These are phyloP conservation scores for Dactylellina cionopaga DNA, from an alignment of 2,329 filamentous ascomycete species.

Conservation along the genomic window DNA sequence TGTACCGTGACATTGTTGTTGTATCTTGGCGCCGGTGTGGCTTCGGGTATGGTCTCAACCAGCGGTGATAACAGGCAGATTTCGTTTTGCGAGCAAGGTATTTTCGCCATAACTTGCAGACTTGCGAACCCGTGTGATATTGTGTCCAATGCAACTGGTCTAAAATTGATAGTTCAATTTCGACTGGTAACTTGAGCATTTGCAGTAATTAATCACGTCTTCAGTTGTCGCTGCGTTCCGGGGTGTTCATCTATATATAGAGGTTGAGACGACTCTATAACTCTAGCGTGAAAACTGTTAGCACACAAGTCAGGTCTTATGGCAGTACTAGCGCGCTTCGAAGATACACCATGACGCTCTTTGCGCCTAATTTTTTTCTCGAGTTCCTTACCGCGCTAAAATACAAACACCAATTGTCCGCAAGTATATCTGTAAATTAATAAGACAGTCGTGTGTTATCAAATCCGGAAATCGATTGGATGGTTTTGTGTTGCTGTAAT, in stretches of 20 bases:
- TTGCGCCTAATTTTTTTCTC: too few species aligned
- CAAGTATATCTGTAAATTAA: too few species aligned
- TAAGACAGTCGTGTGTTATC: too few species aligned
- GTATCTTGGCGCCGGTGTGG: conserved; percentile 8
- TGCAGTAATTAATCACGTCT: background rate
- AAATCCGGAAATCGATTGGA: too few species aligned
- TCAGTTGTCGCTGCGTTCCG: background rate
- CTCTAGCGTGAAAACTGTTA: too few species aligned
- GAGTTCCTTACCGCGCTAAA: too few species aligned
- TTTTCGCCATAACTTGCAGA: conserved; percentile 35
- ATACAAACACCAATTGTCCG: too few species aligned
- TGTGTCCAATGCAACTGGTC: conserved; percentile 44
- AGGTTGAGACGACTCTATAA: too few species aligned
- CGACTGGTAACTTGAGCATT: conserved; percentile 15
- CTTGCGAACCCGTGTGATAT: conserved; percentile 36
- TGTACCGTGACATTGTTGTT: background rate
- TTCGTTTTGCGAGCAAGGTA: conserved; percentile 31
- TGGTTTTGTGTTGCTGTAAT: conserved; percentile 27
- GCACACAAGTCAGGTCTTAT: too few species aligned
- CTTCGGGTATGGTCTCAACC: background rate
- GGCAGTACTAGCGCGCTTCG: too few species aligned
- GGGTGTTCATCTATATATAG: too few species aligned
- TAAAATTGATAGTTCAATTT: conserved; percentile 35
- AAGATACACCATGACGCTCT: too few species aligned
- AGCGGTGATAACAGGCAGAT: conserved; percentile 30